Conservation (phyloP, 1,139 yeast genomes). For the Lodderomyces jiufengensis region DNA sequence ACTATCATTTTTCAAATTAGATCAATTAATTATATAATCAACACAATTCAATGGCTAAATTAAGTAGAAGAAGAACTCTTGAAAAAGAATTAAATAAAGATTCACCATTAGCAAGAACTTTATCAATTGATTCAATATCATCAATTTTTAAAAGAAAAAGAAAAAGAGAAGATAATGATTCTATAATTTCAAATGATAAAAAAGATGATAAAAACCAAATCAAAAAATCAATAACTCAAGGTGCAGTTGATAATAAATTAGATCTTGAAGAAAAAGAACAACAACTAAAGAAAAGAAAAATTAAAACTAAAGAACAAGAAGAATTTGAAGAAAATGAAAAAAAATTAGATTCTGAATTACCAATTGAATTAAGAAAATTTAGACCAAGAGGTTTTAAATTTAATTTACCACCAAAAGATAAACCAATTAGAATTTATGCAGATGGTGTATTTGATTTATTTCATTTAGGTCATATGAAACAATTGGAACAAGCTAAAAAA, state of each 20-base stretch:
- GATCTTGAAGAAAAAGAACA: not conserved
- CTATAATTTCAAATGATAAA: constrained; percentile 1
- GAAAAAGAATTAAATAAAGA: constrained; percentile 8
- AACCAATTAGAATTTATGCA: constrained; percentile 90
- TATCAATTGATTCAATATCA: constrained; percentile 41
- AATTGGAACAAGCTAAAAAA: constrained; percentile 92
- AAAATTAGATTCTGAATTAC: constrained; percentile 55
- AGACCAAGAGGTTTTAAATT: constrained; percentile 70
- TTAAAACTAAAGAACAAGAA: constrained; percentile 28
- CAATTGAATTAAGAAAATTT: constrained; percentile 61
- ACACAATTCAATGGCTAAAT: constrained; percentile 7
- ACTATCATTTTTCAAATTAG: too few relatives aligned
- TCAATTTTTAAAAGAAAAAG: constrained; percentile 39
- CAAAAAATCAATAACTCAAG: not conserved
- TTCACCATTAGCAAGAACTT: constrained; percentile 26
- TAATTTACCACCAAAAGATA: constrained; percentile 78
- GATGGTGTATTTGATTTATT: constrained; percentile 97
- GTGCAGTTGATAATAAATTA: not conserved
- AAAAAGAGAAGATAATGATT: constrained; percentile 11
- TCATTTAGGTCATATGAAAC: constrained; percentile 97
- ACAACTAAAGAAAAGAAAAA: constrained; percentile 22
- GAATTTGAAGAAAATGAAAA: constrained; percentile 50
- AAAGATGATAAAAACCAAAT: constrained; percentile 9
- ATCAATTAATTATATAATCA: too few relatives aligned
- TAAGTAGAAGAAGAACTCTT: constrained; percentile 8